Base-by-base conservation (phyloP, 495 filamentous ascomycete genomes). In the Penicillium maclennaniae region DNA sequence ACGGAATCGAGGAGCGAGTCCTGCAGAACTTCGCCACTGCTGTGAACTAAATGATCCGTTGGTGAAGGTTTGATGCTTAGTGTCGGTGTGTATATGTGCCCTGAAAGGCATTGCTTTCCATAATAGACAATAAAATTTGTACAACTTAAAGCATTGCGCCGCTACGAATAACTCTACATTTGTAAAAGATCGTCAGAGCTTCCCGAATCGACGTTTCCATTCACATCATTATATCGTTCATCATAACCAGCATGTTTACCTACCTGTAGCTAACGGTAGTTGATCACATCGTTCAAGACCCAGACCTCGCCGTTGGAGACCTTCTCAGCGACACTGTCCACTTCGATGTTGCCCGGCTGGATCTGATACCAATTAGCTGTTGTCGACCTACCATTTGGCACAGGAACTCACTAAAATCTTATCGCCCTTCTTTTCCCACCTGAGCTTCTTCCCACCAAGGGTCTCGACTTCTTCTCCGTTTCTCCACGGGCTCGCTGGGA, bases 301-400 rank as follows among this genome's bases (percentile, higher is more conserved):
- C 86, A 90, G 26, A 96, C 83, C 67, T 97, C 87, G 16, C 92
- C 92, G 69, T 97, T 97, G 4, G 82, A 79, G 21, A 95, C 91
- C 45, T 78, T 75, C 61, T 85, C 82, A 0, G 83, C 84, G 49
- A 95, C 68, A 45, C 73, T 81, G 27, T 83, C 79, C 16, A 96
- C 87, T 61, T 90, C 82, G 23, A 96, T 81, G 53, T 81, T 78
- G 3, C 83, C 85, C 3, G 91, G 91, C 75, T 91, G 84, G 23
- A 96, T 86, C 89, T 93, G 56, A 15, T 56, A 51, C 25, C 49
- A 49, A 47, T 38, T 9, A 26, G 45, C 59, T 39, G 19, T 27
- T 12, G 7, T 6, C 12, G 14, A 10, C 17, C 10, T 10, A 5
- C 6, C 17, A 42, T 15, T 20, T 4, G 54, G 7, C 23, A 51